These are phyloP conservation scores for Iris macrosiphon DNA, from an alignment of 106 monocot genomes.

Conservation along the genomic window DNA sequence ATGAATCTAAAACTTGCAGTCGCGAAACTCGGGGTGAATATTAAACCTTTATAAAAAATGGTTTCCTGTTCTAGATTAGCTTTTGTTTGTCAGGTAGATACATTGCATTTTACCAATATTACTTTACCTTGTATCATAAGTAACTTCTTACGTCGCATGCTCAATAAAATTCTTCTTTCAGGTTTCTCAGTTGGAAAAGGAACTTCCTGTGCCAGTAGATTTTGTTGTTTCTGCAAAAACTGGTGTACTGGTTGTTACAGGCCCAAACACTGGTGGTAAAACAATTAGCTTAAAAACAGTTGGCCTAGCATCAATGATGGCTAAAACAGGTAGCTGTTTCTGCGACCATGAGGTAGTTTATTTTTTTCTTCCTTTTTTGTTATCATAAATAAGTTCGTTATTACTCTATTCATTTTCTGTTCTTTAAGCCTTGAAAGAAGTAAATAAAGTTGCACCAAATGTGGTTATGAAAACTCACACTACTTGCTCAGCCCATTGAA, in stretches of 20 bases:
- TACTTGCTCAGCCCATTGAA: too few relatives aligned
- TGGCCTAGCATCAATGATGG: slow-evolving; percentile 83
- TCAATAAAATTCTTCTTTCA: slow-evolving; percentile 6
- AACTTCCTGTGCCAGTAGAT: slow-evolving; percentile 65
- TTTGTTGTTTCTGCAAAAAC: slow-evolving; percentile 60
- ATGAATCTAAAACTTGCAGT: slow-evolving; percentile 22
- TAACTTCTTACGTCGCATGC: too few relatives aligned
- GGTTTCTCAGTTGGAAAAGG: slow-evolving; percentile 52
- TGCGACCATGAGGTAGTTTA: not conserved
- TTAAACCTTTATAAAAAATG: not conserved
- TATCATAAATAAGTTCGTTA: too few relatives aligned
- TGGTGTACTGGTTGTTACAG: slow-evolving; percentile 71
- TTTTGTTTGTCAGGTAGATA: not conserved
- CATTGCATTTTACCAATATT: not conserved
- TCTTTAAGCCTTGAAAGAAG: not conserved
- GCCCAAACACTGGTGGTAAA: slow-evolving; percentile 91
- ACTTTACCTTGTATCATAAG: not conserved
- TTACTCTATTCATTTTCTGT: too few relatives aligned
- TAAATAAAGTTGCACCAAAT: not conserved
- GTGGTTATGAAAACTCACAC: not conserved
- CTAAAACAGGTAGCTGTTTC: slow-evolving; percentile 61
- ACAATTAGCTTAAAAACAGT: slow-evolving; percentile 87
- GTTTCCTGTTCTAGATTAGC: not conserved
- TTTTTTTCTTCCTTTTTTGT: not conserved
- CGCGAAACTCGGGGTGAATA: slow-evolving; percentile 45